A percentile compares a stretch with the other conserved stretches of the same genome.
Conservation (phyloP, 2,329 filamentous ascomycete species). For the Dissoconium aciculare region DNA sequence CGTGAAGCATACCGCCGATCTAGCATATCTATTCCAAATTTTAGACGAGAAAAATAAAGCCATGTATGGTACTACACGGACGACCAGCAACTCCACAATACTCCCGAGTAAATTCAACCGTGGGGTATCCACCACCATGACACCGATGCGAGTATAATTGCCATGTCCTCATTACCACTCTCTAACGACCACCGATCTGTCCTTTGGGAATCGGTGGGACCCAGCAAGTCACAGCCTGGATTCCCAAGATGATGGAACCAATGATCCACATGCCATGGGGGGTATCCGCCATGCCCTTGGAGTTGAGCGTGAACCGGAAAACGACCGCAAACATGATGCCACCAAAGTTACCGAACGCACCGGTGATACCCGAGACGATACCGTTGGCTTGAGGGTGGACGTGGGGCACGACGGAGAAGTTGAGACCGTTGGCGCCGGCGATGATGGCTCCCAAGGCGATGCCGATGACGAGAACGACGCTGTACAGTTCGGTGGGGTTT, state of each 20-base stretch:
- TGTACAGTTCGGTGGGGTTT: conserved; percentile 45
- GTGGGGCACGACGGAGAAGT: conserved; percentile 75
- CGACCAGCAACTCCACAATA: no score
- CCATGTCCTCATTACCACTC: no score
- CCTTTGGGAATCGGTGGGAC: conserved; percentile 43
- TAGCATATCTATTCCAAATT: no score
- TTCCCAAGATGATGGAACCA: conserved; percentile 54
- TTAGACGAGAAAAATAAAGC: no score
- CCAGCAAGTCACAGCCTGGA: conserved; percentile 54
- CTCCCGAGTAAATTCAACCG: no score
- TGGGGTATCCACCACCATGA: no score
- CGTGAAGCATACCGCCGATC: no score
- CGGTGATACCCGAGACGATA: conserved; percentile 60
- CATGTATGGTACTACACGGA: no score
- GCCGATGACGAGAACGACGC: conserved; percentile 63
- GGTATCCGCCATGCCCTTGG: conserved; percentile 38
- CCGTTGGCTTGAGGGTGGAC: conserved; percentile 74
- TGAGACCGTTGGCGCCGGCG: conserved; percentile 73
- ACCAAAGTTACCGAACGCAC: conserved; percentile 69
- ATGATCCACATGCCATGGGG: conserved; percentile 65
- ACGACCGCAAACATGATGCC: conserved; percentile 73
- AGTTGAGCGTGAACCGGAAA: conserved; percentile 53
- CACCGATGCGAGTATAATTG: no score
- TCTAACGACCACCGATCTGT: conserved; percentile 33
- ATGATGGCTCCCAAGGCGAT: conserved; percentile 67